A percentile compares a stretch with the other conserved stretches of the same genome.
Evolutionary conservation across 768 basidiomycete genomes (phyloP).

Genomic region (Clitopilus hobsonii): DNA sequence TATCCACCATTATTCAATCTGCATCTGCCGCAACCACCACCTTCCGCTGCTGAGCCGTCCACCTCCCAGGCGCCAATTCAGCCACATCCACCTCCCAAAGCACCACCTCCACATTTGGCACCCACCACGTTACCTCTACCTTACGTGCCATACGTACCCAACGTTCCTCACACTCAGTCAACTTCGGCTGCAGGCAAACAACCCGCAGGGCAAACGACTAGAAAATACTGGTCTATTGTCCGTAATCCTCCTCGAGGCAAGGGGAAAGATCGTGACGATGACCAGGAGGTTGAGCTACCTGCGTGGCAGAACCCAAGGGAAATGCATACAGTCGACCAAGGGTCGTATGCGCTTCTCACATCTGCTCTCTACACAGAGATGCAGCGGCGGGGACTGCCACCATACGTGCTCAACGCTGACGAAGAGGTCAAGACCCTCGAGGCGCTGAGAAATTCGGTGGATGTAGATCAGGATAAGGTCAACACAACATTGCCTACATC

Average conservation of each 20-base stretch:
- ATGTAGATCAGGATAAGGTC: constrained; percentile 10
- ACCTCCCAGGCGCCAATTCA: constrained; percentile 16
- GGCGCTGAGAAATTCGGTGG: constrained; percentile 28
- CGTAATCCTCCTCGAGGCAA: constrained; percentile 49
- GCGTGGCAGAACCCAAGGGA: constrained; percentile 49
- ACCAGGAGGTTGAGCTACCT: constrained; percentile 28
- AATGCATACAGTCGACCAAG: constrained; percentile 53
- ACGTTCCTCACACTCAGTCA: constrained; percentile 16
- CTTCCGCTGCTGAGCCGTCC: constrained; percentile 14
- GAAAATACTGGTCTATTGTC: constrained; percentile 58
- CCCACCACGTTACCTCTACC: constrained; percentile 10
- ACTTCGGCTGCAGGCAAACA: constrained; percentile 12
- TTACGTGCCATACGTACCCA: background rate
- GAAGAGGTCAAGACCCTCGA: constrained; percentile 33
- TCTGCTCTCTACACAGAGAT: constrained; percentile 43
- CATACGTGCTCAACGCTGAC: constrained; percentile 8
- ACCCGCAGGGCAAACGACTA: constrained; percentile 26
- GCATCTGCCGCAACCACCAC: constrained; percentile 15
- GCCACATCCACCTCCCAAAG: constrained; percentile 2
- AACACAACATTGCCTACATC: constrained; percentile 1
- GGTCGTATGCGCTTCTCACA: constrained; percentile 51
- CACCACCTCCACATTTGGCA: constrained; percentile 16
- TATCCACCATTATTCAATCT: constrained; percentile 33
- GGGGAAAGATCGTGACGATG: constrained; percentile 49
- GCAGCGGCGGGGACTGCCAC: constrained; percentile 22